These are phyloP conservation scores for Collybia sordida DNA, from an alignment of 768 basidiomycete species.

Conservation along the genomic window DNA sequence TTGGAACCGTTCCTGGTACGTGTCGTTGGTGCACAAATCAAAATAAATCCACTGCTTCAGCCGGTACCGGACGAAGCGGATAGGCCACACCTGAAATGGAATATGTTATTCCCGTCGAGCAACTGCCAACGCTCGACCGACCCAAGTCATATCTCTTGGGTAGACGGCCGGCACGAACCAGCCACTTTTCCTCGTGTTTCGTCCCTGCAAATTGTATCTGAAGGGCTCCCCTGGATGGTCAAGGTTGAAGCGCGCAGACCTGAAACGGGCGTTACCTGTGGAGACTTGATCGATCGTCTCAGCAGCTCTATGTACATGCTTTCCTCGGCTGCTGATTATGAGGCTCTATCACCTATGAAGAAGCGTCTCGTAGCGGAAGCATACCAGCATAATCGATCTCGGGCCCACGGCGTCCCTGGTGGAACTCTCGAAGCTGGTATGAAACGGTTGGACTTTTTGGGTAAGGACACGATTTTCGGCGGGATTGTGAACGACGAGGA, in stretches of 20 bases:
- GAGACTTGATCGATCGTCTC: slow-evolving; percentile 61
- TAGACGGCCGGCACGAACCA: slow-evolving; percentile 59
- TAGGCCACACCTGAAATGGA: slow-evolving; percentile 62
- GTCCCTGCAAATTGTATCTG: slow-evolving; percentile 52
- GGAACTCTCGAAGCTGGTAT: slow-evolving; percentile 63
- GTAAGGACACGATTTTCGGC: slow-evolving; percentile 57
- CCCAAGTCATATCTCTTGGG: slow-evolving; percentile 60
- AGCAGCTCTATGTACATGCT: slow-evolving; percentile 49
- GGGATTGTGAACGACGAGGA: slow-evolving; percentile 52
- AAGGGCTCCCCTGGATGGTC: slow-evolving; percentile 56
- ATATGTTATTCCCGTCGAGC: slow-evolving; percentile 67
- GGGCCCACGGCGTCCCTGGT: slow-evolving; percentile 64
- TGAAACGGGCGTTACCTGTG: slow-evolving; percentile 62
- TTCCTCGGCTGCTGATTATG: slow-evolving; percentile 53
- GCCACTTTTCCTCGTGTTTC: slow-evolving; percentile 65
- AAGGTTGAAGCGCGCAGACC: slow-evolving; percentile 41
- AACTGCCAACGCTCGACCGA: slow-evolving; percentile 65
- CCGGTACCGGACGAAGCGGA: slow-evolving; percentile 43
- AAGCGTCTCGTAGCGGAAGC: slow-evolving; percentile 46
- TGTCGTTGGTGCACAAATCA: slow-evolving; percentile 44
- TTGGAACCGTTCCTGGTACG: slow-evolving; percentile 58
- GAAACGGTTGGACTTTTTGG: slow-evolving; percentile 67
- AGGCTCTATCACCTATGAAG: slow-evolving; percentile 30
- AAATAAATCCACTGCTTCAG: slow-evolving; percentile 62
- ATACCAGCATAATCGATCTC: slow-evolving; percentile 68